Percentiles rank a stretch among this genome's conserved stretches.
phyloP scores from a whole-genome alignment of 768 basidiomycete genomes.

The Termitomyces bulborhizus region DNA sequence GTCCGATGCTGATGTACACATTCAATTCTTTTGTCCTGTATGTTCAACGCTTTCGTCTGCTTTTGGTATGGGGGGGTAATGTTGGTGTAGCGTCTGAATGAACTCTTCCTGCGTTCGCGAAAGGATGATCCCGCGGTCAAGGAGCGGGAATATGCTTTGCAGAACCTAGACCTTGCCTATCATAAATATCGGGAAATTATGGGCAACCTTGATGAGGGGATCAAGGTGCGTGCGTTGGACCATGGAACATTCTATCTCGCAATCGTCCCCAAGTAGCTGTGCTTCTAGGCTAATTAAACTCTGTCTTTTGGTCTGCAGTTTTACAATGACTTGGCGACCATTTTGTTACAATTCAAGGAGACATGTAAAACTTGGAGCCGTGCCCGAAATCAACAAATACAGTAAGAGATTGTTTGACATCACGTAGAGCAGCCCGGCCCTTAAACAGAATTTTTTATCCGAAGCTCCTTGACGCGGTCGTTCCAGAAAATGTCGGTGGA shows the following conservation, averaged over 20 bases:
- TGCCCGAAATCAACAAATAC: constrained; percentile 65
- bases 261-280: background rate
- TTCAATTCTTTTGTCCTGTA: background rate
- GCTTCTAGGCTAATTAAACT: background rate
- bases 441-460: background rate
- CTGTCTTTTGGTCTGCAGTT: constrained; percentile 44
- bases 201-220: constrained; percentile 82
- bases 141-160: constrained; percentile 75
- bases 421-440: background rate
- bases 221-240: constrained; percentile 48
- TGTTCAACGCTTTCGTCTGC: background rate
- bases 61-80: background rate
- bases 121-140: constrained; percentile 73
- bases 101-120: constrained; percentile 67
- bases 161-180: constrained; percentile 78
- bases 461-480: constrained; percentile 36
- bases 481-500: constrained; percentile 27
- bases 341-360: constrained; percentile 71
- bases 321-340: constrained; percentile 77
- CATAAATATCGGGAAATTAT: constrained; percentile 84
- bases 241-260: constrained; percentile 5
- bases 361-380: constrained; percentile 71
- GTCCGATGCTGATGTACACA: background rate
- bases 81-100: constrained; percentile 48
- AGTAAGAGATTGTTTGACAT: constrained; percentile 39